Evolutionary conservation across 306 rosid species (phyloP).

Genomic region (Glycine soja): DNA sequence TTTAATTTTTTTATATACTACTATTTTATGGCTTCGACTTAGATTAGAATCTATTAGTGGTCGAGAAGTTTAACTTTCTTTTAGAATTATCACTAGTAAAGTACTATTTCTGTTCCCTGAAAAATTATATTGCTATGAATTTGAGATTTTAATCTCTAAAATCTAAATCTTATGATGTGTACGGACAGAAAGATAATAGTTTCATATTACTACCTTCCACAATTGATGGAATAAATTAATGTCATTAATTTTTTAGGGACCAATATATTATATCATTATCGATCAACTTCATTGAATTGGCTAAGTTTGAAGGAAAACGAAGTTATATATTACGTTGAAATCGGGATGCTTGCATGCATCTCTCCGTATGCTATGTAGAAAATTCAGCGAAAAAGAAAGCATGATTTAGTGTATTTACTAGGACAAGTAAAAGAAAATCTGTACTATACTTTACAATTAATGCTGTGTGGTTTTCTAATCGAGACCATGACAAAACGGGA

Average conservation of each 20-base stretch:
- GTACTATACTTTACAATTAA: constrained; percentile 14
- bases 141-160: not conserved
- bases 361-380: not conserved
- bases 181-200: not conserved
- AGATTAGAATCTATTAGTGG: constrained; percentile 2
- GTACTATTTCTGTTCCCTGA: not conserved
- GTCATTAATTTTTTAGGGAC: not conserved
- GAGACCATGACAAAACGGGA: constrained; percentile 34
- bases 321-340: constrained; percentile 6
- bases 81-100: not conserved
- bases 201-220: not conserved
- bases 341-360: not conserved
- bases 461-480: not conserved
- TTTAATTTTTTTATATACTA: not conserved
- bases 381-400: constrained; percentile 9
- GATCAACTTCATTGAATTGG: not conserved
- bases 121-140: not conserved
- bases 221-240: not conserved
- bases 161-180: not conserved
- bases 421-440: constrained; percentile 19
- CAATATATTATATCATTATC: not conserved
- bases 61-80: constrained; percentile 8
- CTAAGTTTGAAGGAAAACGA: not conserved
- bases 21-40: not conserved
- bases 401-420: not conserved